Base-by-base conservation (phyloP, 371 early-diverging fungal genomes). In the Apophysomyces ossiformis region DNA sequence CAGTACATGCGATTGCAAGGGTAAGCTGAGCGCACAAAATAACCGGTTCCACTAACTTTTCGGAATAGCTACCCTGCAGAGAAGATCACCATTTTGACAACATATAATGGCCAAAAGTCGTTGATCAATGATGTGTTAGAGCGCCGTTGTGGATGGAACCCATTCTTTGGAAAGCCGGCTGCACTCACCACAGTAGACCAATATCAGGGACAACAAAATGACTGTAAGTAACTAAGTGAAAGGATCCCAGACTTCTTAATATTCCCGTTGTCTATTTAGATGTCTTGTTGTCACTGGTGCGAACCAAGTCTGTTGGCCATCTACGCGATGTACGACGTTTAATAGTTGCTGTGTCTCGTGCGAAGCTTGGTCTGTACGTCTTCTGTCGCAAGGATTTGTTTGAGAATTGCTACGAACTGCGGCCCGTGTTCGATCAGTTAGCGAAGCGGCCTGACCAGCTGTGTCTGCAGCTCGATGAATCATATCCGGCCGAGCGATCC, bases 1-100 rank as follows among this genome's bases (percentile, higher is more conserved):
- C 95, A 95, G 79, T 98, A 97, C 81, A 96, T 98, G 99, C 88
- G 96, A 21, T 76, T 96, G 46, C 60, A 93, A 39, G 99, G 99
- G 70, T 80, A 75, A 63, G 32, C 32, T 26, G 32, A 26, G 32
- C 1, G 32, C 2, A 26, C 32, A 26, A 26, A 26, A 26, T 26
- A 2, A 26, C 32, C 32, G 32, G 32, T 26, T 26, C 32, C 32
- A 26, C 32, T 26, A 37, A 77, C 70, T 38, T 38, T 56, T 64
- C 43, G 37, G 45, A 39, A 32, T 57, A 80, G 82, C 5, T 97
- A 98, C 63, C 94, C 96, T 3, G 87, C 93, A 0, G 87, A 90
- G 37, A 87, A 88, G 61, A 96, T 98, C 60, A 83, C 93, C 0
- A 93, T 98, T 41, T 72, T 98, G 71, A 95, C 99, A 7, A 95